Percentiles rank a stretch among this genome's conserved stretches.
Evolutionary conservation across 768 basidiomycete species (phyloP).

Genomic region (Hortiboletus campestris): DNA sequence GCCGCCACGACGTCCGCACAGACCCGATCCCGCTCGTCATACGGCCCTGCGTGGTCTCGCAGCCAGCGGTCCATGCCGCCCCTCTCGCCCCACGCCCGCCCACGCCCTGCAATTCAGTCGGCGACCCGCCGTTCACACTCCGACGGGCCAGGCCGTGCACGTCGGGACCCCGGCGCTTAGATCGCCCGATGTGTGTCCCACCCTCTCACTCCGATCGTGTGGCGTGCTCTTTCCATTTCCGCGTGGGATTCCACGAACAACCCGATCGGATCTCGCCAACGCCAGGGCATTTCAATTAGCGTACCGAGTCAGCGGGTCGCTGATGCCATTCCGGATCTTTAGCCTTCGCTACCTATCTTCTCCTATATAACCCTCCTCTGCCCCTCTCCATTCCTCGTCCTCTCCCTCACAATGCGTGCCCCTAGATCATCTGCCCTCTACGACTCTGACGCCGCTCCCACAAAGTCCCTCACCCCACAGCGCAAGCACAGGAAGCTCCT

Average conservation of each 20-base stretch:
- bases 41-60: constrained; percentile 57
- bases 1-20: constrained; percentile 60
- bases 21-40: constrained; percentile 54
- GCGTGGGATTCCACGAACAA: constrained; percentile 24
- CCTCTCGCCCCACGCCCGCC: background rate
- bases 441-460: constrained; percentile 14
- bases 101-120: constrained; percentile 10
- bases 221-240: constrained; percentile 51
- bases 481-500: constrained; percentile 82
- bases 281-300: constrained; percentile 34
- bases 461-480: constrained; percentile 55
- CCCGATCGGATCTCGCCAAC: constrained; percentile 32
- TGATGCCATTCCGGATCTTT: constrained; percentile 48
- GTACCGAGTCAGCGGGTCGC: constrained; percentile 26
- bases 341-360: constrained; percentile 30
- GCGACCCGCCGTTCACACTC: background rate
- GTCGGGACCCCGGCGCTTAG: constrained; percentile 24
- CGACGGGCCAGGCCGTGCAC: constrained; percentile 9
- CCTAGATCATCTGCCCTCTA: constrained; percentile 18
- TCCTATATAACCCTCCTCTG: constrained; percentile 33
- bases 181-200: constrained; percentile 22
- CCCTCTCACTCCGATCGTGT: constrained; percentile 42
- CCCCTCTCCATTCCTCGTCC: constrained; percentile 9
- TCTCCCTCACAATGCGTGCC: constrained; percentile 25
- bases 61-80: constrained; percentile 53